phyloP scores from a whole-genome alignment of 2,329 filamentous ascomycete species.

The Fusarium pseudonygamai region DNA sequence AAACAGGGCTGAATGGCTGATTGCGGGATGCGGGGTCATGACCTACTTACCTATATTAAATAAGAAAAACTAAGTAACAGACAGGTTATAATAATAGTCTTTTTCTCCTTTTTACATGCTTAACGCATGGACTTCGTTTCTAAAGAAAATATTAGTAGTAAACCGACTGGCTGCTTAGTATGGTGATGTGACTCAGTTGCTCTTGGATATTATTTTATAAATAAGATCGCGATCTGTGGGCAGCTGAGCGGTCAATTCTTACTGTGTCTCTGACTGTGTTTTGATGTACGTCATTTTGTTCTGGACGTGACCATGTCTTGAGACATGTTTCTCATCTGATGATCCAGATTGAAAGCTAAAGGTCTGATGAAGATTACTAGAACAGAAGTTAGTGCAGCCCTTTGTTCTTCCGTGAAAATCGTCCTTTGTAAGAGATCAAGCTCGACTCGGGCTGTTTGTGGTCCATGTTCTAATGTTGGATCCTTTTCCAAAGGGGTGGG shows the following conservation, averaged over 20 bases:
- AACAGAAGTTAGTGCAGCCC: background rate
- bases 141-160: background rate
- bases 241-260: constrained; percentile 20
- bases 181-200: background rate
- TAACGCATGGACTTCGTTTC: constrained; percentile 16
- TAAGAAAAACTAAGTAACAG: background rate
- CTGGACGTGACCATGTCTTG: constrained; percentile 20
- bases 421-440: background rate
- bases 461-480: background rate
- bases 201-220: background rate
- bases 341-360: constrained; percentile 6
- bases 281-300: constrained; percentile 22
- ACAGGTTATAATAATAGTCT: background rate
- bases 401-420: background rate
- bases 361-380: background rate
- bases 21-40: background rate
- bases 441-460: background rate
- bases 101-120: background rate
- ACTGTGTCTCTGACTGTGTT: constrained; percentile 17
- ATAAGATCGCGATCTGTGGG: constrained; percentile 25
- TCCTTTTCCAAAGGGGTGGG: background rate
- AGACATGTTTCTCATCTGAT: constrained; percentile 25
- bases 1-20: constrained; percentile 14
- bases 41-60: background rate
- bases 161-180: background rate